Base-by-base conservation (phyloP, 139 green algal species). In the Axilococcus clingmanii region DNA sequence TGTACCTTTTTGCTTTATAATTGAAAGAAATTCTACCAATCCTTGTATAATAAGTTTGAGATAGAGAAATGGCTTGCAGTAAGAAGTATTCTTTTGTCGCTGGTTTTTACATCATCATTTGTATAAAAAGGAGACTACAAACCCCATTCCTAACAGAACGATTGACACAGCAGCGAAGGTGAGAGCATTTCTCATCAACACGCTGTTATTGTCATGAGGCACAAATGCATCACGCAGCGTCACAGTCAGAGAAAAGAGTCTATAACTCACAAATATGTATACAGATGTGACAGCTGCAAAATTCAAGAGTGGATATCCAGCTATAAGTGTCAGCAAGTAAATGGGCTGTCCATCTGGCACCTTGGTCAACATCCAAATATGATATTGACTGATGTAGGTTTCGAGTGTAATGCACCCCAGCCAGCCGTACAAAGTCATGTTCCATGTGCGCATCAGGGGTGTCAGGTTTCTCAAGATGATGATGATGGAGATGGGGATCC, bases 391-490 rank as follows among this genome's bases (percentile, higher is more conserved):
- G 47, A 84, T 79, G 62, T 78, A 97, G 4, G 89, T 97, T 68
- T 97, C 89, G 50, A 97, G 75, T 0, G 89, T 97, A 69, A 97
- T 95, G 79, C 86, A 92, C 38, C 89, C 89, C 57, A 95, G 81
- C 85, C 86, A 95, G 53, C 83, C 83, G 41, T 85, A 96, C 32
- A 95, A 71, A 15, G 68, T 55, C 49, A 94, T 56, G 52, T 52
- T 59, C 47, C 69, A 72, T 6, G 55, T 59, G 28, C 88, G 78
- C 61, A 95, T 48, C 16, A 25, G 20, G 3, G 78, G 84, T 1
- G 77, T 88, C 2, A 91, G 46, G 64, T 96, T 96, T 48, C 88
- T 78, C 48, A 96, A 60, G 48, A 94, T 52, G 19, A 93, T 72
- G 63, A 74, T 91, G 5, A 79, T 49, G 52, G 87, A 91, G 59